Evolutionary conservation across 129 eudicot genomes (phyloP).

Genomic region (Centella asiatica): DNA sequence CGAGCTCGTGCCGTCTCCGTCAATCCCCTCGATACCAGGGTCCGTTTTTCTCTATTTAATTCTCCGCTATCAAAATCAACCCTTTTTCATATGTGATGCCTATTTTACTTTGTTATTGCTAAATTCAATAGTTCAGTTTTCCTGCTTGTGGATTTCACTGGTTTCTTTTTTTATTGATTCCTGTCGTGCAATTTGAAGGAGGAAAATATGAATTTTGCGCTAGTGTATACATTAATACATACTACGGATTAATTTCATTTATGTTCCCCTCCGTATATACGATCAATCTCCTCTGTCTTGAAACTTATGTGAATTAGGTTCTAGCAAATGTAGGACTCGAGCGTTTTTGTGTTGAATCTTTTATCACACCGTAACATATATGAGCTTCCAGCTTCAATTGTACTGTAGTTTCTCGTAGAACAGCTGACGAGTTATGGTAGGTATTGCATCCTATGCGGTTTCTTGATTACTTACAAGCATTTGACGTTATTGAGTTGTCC

Average conservation of each 20-base stretch:
- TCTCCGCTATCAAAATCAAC: neutral
- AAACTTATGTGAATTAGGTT: no score
- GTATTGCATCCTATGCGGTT: no score
- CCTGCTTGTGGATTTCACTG: no score
- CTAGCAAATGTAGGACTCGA: neutral
- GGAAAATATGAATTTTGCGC: no score
- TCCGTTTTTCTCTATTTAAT: slow-evolving; percentile 14
- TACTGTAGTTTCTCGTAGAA: neutral
- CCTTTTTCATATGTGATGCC: no score
- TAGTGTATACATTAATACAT: no score
- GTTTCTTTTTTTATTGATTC: neutral
- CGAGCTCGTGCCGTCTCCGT: slow-evolving; percentile 93
- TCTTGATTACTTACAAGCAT: neutral
- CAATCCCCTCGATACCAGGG: slow-evolving; percentile 88
- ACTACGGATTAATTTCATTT: no score
- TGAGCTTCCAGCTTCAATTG: neutral
- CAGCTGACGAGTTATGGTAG: no score
- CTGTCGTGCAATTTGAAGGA: neutral
- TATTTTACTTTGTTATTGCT: neutral
- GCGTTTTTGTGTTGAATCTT: neutral
- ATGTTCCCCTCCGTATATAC: neutral
- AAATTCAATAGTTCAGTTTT: neutral
- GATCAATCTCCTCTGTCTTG: neutral
- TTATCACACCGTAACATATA: neutral
- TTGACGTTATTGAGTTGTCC: neutral